Conservation (phyloP, 2,329 filamentous ascomycete species). For the Rhynchosporium graminicola region DNA sequence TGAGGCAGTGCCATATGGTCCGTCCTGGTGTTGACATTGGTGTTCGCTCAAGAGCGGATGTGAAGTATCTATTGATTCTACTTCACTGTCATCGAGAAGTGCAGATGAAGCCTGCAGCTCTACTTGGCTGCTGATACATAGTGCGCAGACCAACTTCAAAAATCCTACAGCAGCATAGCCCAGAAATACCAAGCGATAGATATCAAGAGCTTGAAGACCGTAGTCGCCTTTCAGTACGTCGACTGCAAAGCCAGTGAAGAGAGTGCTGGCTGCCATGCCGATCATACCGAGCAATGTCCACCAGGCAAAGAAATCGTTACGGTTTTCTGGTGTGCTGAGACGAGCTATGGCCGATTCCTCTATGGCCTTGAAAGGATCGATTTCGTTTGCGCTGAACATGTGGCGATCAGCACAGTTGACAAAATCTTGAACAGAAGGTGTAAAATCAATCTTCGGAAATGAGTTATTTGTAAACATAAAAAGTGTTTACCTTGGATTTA, state of each 20-base stretch:
- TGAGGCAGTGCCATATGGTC: neutral
- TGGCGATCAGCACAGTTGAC: neutral
- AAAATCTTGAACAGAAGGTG: too few species aligned
- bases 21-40: neutral
- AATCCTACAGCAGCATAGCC: conserved; percentile 1
- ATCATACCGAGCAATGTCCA: neutral
- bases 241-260: neutral
- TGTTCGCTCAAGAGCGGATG: neutral
- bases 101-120: neutral
- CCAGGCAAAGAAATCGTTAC: conserved; percentile 16
- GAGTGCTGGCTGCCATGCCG: conserved; percentile 1
- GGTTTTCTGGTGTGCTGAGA: neutral
- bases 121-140: neutral
- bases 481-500: conserved; percentile 10
- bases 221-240: neutral
- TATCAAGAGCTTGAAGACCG: neutral
- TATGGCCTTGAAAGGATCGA: conserved; percentile 13
- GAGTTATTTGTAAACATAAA: neutral
- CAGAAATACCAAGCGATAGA: conserved; percentile 3
- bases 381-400: conserved; percentile 6
- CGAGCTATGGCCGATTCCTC: conserved; percentile 15
- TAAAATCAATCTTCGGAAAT: too few species aligned
- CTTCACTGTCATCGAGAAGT: neutral
- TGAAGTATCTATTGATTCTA: neutral
- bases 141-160: neutral